Base-by-base conservation (phyloP, 2,329 filamentous ascomycete species). In the Ceratocystis albifundus region DNA sequence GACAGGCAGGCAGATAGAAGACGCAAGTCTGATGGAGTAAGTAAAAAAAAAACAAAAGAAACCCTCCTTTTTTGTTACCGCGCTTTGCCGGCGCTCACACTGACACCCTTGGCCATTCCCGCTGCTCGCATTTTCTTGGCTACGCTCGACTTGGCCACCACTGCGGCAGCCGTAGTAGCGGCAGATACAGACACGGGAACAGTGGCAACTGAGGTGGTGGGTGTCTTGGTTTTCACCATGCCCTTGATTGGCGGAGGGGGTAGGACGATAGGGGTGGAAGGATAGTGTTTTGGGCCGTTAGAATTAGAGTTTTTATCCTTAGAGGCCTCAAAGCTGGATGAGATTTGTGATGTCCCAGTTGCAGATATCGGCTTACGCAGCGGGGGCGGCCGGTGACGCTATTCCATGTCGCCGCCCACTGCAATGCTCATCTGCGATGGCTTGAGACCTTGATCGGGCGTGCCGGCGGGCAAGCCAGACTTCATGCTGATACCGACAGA, bases 391-490 rank as follows among this genome's bases (percentile, higher is more conserved):
- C 41, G 41, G 59, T 28, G 20, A 57, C 41, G 59, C 66, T 68
- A 68, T 61, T 68, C 66, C 46, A 68, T 62, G 44, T 68, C 66
- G 63, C 66, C 66, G 28, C 66, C 66, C 48, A 68, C 66, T 30
- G 66, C 66, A 45, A 68, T 68, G 61, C 66, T 62, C 63, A 68
- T 50, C 66, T 68, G 66, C 44, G 63, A 65, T 10, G 63, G n/a
- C 63, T 63, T 48, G 46, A 65, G 50, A n/a, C 66, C 66, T 8
- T 55, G 55, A 6, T 65, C 64, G 17, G 64, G 53, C 25, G 64
- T 61, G 53, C 64, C 66, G 17, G 66, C 55, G 4, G 64, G 45
- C 22, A 65, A 30, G 41, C 64, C 64, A 7, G 64, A 28, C 41
- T 62, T 63, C 63, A 68, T 65, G 59, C 53, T 62, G 28, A 68